Evolutionary conservation across 345 rosid species (phyloP).

Genomic region (Eucalyptus virginea): DNA sequence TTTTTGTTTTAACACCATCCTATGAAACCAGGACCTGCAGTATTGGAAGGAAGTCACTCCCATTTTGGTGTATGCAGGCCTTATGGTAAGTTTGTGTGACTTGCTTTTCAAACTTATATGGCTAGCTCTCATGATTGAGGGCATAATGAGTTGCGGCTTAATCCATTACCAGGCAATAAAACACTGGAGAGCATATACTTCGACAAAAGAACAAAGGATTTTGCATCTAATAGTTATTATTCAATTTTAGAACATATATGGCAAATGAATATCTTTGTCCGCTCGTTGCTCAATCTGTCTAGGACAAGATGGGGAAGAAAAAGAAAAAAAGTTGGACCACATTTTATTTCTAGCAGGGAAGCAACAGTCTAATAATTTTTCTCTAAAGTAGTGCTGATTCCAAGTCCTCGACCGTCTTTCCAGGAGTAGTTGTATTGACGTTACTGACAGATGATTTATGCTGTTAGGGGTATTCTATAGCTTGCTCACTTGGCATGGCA

Average conservation of each 20-base stretch:
- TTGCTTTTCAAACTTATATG: neutral
- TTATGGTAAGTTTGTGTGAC: neutral
- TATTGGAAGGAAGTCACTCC: neutral
- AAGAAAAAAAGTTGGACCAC: neutral
- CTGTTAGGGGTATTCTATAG: conserved; percentile 14
- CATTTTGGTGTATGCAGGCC: neutral
- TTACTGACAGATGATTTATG: neutral
- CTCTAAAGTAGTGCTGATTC: neutral
- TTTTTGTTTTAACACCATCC: neutral
- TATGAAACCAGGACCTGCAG: neutral
- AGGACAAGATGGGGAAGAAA: neutral
- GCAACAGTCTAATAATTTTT: neutral
- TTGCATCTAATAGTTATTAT: neutral
- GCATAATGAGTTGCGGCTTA: neutral
- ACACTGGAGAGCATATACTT: neutral
- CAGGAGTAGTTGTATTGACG: neutral
- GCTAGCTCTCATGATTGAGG: neutral
- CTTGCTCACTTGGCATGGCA: neutral
- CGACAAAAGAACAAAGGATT: neutral
- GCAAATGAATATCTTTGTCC: neutral
- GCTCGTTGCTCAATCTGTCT: neutral
- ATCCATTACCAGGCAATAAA: neutral
- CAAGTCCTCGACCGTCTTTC: neutral
- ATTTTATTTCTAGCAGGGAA: neutral
- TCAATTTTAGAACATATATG: neutral